Conservation (phyloP, 768 basidiomycete genomes). For the Tricholoma terreum region DNA sequence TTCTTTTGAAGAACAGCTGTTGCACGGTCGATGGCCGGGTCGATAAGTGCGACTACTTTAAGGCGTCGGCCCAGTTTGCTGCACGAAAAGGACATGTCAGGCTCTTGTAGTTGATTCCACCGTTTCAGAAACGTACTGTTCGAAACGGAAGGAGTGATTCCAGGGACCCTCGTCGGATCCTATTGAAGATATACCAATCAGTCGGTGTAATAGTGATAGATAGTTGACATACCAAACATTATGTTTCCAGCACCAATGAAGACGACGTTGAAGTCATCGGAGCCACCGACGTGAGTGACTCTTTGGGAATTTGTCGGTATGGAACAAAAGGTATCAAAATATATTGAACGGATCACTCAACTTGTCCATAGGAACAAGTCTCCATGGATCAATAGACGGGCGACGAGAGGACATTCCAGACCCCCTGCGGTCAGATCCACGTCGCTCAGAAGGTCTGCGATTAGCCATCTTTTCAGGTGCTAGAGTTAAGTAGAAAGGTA, state of each 20-base stretch:
- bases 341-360: constrained; percentile 27
- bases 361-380: constrained; percentile 81
- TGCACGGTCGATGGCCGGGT: constrained; percentile 84
- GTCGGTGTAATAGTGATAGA: neutral
- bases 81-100: neutral
- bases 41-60: constrained; percentile 93
- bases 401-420: constrained; percentile 55
- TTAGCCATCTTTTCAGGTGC: constrained; percentile 24
- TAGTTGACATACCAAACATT: constrained; percentile 76
- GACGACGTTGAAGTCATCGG: constrained; percentile 87
- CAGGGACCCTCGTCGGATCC: constrained; percentile 88
- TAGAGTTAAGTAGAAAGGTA: constrained; percentile 8
- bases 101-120: neutral
- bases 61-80: constrained; percentile 95
- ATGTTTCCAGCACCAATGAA: constrained; percentile 97
- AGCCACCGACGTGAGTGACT: constrained; percentile 49
- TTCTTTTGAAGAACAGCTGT: constrained; percentile 81
- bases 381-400: constrained; percentile 73
- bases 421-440: constrained; percentile 42
- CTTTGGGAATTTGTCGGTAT: constrained; percentile 29
- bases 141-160: constrained; percentile 90
- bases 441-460: constrained; percentile 48
- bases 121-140: constrained; percentile 54
- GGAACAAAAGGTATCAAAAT: constrained; percentile 2
- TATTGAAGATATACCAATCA: constrained; percentile 23